Base-by-base conservation (phyloP, 148 eudicot species). In the Limonium bicolor region DNA sequence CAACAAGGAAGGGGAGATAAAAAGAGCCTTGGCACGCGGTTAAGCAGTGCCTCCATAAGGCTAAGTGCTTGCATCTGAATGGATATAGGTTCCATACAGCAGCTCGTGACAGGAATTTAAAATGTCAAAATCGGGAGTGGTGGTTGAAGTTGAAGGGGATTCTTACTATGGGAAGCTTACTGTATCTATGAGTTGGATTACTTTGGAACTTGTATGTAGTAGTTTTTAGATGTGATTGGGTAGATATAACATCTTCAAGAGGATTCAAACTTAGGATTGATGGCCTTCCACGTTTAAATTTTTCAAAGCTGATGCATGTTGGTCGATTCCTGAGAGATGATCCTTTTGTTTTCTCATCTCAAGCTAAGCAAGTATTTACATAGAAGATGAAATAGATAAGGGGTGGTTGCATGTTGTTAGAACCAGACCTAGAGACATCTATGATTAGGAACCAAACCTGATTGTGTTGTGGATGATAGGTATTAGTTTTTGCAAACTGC, bases 321-420 rank as follows among this genome's bases (percentile, higher is more conserved):
- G 53, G 53, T 9, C 36, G 51, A 17, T 18, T 26, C 5, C 23
- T 56, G 21, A n/a, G 22, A 14, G 53, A 63, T 44, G 62, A 51
- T 13, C 67, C 51, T 2, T 62, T 62, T 50, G 18, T 55, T 3
- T 62, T 62, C 21, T 42, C 56, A 20, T 62, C 61, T 27, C 55
- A 62, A 42, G 67, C 27, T 1, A 48, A 48, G 33, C 46, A 55
- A 22, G 40, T 55, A 14, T 62, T 12, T 54, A 54, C 12, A 14
- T 55, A 1, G 48, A 55, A 14, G 51, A 62, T 55, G 60, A 54
- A 11, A 14, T 27, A 13, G 3, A 43, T 10, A 55, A 42, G 7
- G 51, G 55, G 22, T 56, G 61, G 67, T 35, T 11, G 0, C 45
- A 41, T 36, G 53, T 55, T 21, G 18, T 60, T 29, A 53, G 39